Evolutionary conservation across 2,329 filamentous ascomycete species (phyloP).

Genomic region (Neofusicoccum ribis): DNA sequence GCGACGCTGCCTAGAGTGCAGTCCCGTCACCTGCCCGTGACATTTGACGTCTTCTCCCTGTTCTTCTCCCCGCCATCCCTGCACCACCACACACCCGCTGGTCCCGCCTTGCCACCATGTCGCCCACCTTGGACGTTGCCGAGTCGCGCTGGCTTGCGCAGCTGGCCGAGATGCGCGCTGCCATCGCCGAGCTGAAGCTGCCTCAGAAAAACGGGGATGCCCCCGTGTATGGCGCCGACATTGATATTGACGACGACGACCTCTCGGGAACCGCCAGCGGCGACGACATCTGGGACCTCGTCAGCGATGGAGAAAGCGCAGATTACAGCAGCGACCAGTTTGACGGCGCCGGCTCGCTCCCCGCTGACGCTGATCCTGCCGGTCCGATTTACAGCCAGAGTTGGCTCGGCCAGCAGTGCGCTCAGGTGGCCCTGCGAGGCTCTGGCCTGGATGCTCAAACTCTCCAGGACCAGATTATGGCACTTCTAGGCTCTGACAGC

Average conservation of each 20-base stretch:
- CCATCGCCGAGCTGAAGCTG: conserved; percentile 71
- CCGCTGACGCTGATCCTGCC: conserved; percentile 28
- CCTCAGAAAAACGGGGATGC: conserved; percentile 48
- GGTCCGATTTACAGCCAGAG: conserved; percentile 53
- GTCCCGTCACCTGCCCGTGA: neutral
- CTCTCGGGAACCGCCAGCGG: conserved; percentile 61
- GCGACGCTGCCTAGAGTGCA: too few species aligned
- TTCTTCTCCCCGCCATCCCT: neutral
- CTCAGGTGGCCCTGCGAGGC: conserved; percentile 62
- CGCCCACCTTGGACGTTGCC: conserved; percentile 39
- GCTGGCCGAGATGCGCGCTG: conserved; percentile 80
- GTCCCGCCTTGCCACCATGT: conserved; percentile 31
- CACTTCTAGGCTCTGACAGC: conserved; percentile 68
- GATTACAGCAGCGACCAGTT: conserved; percentile 65
- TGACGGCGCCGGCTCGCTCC: conserved; percentile 49
- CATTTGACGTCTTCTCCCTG: neutral
- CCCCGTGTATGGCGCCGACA: conserved; percentile 56
- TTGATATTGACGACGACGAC: conserved; percentile 67
- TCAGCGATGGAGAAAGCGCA: conserved; percentile 72
- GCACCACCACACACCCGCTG: neutral
- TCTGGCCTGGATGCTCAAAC: conserved; percentile 67
- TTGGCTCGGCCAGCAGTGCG: conserved; percentile 74
- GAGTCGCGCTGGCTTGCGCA: conserved; percentile 80
- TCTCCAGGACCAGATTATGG: conserved; percentile 75
- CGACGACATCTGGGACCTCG: conserved; percentile 91